Evolutionary conservation across 2,329 filamentous ascomycete genomes (phyloP).

Genomic region (Sclerotinia subarctica): DNA sequence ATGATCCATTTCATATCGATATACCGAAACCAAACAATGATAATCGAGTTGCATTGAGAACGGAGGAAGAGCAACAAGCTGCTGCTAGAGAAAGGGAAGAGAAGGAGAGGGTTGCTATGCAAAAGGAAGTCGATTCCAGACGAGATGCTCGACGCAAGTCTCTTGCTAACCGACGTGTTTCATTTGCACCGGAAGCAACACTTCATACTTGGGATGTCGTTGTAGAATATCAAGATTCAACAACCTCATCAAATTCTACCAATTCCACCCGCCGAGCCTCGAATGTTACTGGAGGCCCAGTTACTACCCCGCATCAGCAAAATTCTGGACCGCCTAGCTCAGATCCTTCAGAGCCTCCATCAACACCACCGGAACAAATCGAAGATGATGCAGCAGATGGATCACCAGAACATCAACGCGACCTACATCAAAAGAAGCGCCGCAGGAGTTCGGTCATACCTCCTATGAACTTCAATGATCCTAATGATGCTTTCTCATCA

Average conservation of each 20-base stretch:
- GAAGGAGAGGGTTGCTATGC: constrained; percentile 55
- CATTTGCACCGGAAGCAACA: constrained; percentile 95
- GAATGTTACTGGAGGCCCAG: constrained; percentile 40
- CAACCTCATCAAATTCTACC: constrained; percentile 68
- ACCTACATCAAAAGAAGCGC: constrained; percentile 58
- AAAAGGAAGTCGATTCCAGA: constrained; percentile 64
- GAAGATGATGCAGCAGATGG: constrained; percentile 58
- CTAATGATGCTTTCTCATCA: constrained; percentile 67
- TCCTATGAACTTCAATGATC: constrained; percentile 61
- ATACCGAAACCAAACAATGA: constrained; percentile 40
- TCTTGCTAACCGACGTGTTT: constrained; percentile 87
- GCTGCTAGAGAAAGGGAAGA: constrained; percentile 68
- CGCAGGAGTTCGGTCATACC: constrained; percentile 66
- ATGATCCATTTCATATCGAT: constrained; percentile 47
- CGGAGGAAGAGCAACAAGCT: constrained; percentile 68
- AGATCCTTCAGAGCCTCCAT: constrained; percentile 55
- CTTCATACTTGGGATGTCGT: constrained; percentile 91
- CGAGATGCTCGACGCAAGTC: constrained; percentile 90
- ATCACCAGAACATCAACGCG: constrained; percentile 63
- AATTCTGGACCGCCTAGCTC: constrained; percentile 40
- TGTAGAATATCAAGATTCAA: constrained; percentile 86
- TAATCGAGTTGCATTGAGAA: constrained; percentile 61
- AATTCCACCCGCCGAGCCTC: constrained; percentile 75
- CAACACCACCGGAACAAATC: constrained; percentile 59
- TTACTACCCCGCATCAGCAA: constrained; percentile 29